Evolutionary conservation across 164 flowering plant species (phyloP), one percentile per base, ranked within the genome.

Genomic region (Piper longum): DNA sequence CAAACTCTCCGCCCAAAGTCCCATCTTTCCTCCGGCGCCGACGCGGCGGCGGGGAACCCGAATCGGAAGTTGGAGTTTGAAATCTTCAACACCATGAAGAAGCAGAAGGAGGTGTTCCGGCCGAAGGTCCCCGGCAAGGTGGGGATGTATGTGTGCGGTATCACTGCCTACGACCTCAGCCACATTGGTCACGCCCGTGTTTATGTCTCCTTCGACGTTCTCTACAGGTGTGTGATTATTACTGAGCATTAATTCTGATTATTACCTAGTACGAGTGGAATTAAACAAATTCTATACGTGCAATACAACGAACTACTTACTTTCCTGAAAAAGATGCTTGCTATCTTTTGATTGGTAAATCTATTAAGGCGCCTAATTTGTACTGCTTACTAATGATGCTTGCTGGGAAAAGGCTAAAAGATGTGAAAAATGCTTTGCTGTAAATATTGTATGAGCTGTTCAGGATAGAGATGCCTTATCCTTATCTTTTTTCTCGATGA

Each of bases 161-260:
- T 90, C 64, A 86, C 95, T 2, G 77, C 88, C 5, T 88, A 88
- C 66, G 95, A 85, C 61, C 70, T 78, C 73, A 88, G 97, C 77
- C 95, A 90, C 64, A 81, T 86, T 60, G 93, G 97, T 66, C 97
- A 88, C 42, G 97, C 95, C 44, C 86, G 95, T 3, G 95, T 88
- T 43, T 86, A 91, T 51, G 91, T 90, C 36, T 75, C 80, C 48
- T 90, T 90, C 52, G 97, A 90, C 57, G 73, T 88, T 58, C 86
- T 90, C 61, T 83, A 74, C 78, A 82, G 92, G 92, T 85, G 36
- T 43, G 14, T 61, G 36, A 26, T 43, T 36, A 43, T 16, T 8
- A n/a, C 19, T 45, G 36, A 26, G 1, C 1, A 26, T 16, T 8
- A n/a, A 19, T 45, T 26, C 36, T 26, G 36, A 26, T 26, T 26